These are phyloP conservation scores for Mycosphaerelloides madeirae DNA, from an alignment of 2,329 filamentous ascomycete genomes.

Conservation along the genomic window DNA sequence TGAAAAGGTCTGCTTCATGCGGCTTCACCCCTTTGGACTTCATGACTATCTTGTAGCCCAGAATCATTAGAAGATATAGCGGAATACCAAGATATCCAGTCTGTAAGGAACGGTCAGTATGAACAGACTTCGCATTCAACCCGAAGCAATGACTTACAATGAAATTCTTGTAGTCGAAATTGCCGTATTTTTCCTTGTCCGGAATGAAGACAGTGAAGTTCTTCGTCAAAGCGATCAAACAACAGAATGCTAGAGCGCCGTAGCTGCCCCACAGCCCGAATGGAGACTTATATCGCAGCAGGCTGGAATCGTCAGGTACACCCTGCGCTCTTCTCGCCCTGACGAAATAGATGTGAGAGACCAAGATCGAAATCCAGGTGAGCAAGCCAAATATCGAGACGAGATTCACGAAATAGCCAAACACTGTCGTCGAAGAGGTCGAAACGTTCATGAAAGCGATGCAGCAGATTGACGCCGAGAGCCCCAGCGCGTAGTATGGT, in stretches of 20 bases:
- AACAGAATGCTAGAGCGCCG: constrained; percentile 63
- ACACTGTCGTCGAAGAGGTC: constrained; percentile 39
- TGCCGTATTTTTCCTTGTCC: constrained; percentile 40
- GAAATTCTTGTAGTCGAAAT: constrained; percentile 70
- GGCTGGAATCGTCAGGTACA: constrained; percentile 35
- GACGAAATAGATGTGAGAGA: constrained; percentile 48
- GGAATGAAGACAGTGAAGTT: constrained; percentile 69
- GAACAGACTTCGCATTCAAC: neutral
- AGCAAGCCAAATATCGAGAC: constrained; percentile 38
- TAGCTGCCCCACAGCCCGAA: constrained; percentile 67
- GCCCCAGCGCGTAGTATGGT: constrained; percentile 59
- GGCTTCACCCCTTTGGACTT: constrained; percentile 52
- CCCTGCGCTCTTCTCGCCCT: constrained; percentile 43
- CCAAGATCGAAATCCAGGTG: constrained; percentile 48
- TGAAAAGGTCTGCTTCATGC: constrained; percentile 53
- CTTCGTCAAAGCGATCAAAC: constrained; percentile 73
- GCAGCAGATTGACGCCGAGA: constrained; percentile 59
- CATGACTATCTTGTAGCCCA: constrained; percentile 61
- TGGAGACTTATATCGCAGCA: constrained; percentile 58
- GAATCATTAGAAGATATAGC: constrained; percentile 60
- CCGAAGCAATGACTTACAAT: constrained; percentile 48
- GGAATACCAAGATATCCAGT: constrained; percentile 65
- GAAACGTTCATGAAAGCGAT: constrained; percentile 49
- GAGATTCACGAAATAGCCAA: constrained; percentile 47
- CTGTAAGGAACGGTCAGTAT: constrained; percentile 35